These are phyloP conservation scores for Bryopsis sp. DNA, from an alignment of 139 green algal genomes.

Conservation along the genomic window DNA sequence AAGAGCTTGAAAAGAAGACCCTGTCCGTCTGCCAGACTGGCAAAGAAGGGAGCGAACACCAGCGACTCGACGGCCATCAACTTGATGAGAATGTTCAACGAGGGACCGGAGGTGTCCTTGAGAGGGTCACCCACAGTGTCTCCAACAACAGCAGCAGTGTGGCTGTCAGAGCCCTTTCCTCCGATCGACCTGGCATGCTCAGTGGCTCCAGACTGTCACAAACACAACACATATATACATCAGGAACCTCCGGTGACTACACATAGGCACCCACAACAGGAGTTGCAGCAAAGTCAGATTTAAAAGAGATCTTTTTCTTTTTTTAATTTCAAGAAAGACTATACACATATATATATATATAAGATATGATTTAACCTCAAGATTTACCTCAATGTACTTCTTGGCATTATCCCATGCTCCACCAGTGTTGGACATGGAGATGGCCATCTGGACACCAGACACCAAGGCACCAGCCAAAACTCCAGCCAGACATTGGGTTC, in stretches of 20 bases:
- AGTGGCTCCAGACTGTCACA: constrained; percentile 40
- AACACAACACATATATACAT: neutral
- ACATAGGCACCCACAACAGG: no score
- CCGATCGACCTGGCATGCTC: constrained; percentile 85
- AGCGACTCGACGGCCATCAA: constrained; percentile 96
- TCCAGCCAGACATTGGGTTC: constrained; percentile 61
- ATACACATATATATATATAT: no score
- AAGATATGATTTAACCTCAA: no score
- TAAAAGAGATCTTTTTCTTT: no score
- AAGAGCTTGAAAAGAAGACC: constrained; percentile 24
- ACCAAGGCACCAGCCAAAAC: constrained; percentile 84
- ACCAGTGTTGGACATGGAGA: constrained; percentile 95
- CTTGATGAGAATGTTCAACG: constrained; percentile 99
- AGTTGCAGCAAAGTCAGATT: no score
- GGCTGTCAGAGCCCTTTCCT: constrained; percentile 90
- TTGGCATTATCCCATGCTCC: constrained; percentile 93
- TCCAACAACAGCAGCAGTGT: constrained; percentile 96
- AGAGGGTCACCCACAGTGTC: constrained; percentile 98
- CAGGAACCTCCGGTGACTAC: neutral
- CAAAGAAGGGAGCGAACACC: constrained; percentile 79
- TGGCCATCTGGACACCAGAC: constrained; percentile 91
- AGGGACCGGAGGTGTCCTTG: constrained; percentile 84
- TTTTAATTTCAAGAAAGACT: no score
- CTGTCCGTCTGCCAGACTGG: constrained; percentile 22
- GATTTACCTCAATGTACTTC: constrained; percentile 79